These are phyloP conservation scores for Adansonia digitata DNA, from an alignment of 345 rosid genomes.

Conservation along the genomic window DNA sequence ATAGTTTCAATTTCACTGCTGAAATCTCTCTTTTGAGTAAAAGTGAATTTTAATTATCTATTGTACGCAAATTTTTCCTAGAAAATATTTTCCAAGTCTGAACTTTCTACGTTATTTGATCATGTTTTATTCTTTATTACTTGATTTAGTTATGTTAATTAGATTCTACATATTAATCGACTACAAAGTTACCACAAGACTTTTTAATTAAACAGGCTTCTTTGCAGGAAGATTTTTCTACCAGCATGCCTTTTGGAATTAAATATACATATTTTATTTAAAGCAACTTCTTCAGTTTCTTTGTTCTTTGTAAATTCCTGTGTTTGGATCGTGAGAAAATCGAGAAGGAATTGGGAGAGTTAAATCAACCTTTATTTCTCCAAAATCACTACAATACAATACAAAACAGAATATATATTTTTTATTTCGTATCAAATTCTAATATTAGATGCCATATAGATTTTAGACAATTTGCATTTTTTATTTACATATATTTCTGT, in stretches of 20 bases:
- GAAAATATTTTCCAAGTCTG: not conserved
- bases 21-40: not conserved
- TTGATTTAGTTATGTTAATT: not conserved
- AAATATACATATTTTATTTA: not conserved
- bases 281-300: not conserved
- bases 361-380: not conserved
- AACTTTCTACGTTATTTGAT: not conserved
- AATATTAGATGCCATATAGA: too few relatives aligned
- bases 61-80: not conserved
- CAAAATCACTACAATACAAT: not conserved
- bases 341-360: not conserved
- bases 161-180: not conserved
- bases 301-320: not conserved
- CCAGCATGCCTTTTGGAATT: not conserved
- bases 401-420: too few relatives aligned
- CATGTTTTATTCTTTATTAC: not conserved
- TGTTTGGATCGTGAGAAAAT: slow-evolving; percentile 1
- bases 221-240: not conserved
- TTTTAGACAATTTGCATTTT: too few relatives aligned
- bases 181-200: not conserved
- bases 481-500: too few relatives aligned
- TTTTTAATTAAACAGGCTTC: not conserved
- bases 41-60: not conserved
- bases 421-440: too few relatives aligned
- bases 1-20: not conserved